Percentiles rank a stretch among this genome's conserved stretches.
phyloP scores from a whole-genome alignment of 164 flowering plant species.

The Annona cherimola region DNA sequence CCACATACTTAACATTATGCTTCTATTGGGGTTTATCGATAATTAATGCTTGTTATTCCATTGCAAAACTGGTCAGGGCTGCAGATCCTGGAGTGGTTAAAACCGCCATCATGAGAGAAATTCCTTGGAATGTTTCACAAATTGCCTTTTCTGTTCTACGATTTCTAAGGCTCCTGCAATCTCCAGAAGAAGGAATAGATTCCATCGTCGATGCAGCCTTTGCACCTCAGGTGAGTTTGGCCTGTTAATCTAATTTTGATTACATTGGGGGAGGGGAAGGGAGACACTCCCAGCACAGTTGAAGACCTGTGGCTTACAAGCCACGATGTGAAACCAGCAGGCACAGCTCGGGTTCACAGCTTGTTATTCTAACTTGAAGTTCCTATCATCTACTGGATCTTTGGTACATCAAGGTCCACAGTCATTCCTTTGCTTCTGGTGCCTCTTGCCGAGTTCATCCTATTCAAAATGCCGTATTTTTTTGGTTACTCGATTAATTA shows the following conservation, averaged over 20 bases:
- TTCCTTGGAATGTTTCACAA: constrained; percentile 45
- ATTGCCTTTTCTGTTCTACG: constrained; percentile 44
- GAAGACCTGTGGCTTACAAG: no score
- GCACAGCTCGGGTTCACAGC: no score
- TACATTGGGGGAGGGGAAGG: no score
- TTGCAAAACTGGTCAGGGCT: constrained; percentile 38
- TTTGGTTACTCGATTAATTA: not conserved
- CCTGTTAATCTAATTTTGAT: not conserved
- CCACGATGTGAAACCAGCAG: no score
- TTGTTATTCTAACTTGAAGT: no score
- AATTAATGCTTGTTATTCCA: not conserved
- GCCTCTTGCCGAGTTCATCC: not conserved
- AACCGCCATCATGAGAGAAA: constrained; percentile 83
- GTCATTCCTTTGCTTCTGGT: not conserved
- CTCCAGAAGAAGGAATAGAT: constrained; percentile 52
- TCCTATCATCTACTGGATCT: no score
- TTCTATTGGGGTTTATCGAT: not conserved
- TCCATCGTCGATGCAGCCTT: constrained; percentile 85
- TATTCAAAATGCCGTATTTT: not conserved
- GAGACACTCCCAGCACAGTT: no score
- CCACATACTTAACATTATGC: not conserved
- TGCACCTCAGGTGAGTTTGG: constrained; percentile 67
- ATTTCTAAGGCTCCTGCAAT: constrained; percentile 55
- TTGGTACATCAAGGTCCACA: no score
- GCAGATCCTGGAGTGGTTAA: constrained; percentile 83